Evolutionary conservation across 2,329 filamentous ascomycete species (phyloP), one percentile per base, ranked within the genome.

Genomic region (Dactylella cylindrospora): DNA sequence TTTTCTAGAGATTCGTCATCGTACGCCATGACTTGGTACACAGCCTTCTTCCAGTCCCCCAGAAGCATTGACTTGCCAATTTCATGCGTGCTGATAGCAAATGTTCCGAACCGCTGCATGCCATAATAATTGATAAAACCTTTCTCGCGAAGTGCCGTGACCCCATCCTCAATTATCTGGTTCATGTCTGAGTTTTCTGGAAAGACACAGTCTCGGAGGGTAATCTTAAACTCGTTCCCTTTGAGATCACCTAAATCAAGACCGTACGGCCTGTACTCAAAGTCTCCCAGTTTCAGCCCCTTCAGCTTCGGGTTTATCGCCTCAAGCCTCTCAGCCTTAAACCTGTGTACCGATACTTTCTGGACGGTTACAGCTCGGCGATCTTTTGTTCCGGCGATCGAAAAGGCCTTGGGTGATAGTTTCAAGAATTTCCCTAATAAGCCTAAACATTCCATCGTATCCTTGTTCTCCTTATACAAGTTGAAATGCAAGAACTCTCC

Each of bases 121-220:
- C 93, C 93, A 70, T 90, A 98, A 75, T 97, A 98, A 74, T 98
- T 98, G 74, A 98, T 84, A 77, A 94, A 98, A 2, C 93, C 93
- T 36, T 84, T 80, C 35, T 82, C 75, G 50, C 79, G 77, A 67
- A 97, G 81, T 65, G 84, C 81, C 33, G 79, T 76, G 44, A 95
- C 75, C 0, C 88, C 78, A 64, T 77, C 70, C 64, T 78, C 70
- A 64, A 88, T 76, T 25, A 81, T 75, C 4, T 76, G 71, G 70
- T 76, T 73, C 5, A 46, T 73, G 57, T 46, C 72, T 20, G 55
- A 40, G 10, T 49, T 49, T 26, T 49, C 41, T 20, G 47, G 55
- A 64, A 93, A 83, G 43, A 81, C 76, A 70, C 88, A 94, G 69
- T 95, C 88, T 67, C 95, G 88, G 46, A 97, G 79, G 0, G 89